Conservation (phyloP, 129 eudicot genomes). For the Flaveria brownii region DNA sequence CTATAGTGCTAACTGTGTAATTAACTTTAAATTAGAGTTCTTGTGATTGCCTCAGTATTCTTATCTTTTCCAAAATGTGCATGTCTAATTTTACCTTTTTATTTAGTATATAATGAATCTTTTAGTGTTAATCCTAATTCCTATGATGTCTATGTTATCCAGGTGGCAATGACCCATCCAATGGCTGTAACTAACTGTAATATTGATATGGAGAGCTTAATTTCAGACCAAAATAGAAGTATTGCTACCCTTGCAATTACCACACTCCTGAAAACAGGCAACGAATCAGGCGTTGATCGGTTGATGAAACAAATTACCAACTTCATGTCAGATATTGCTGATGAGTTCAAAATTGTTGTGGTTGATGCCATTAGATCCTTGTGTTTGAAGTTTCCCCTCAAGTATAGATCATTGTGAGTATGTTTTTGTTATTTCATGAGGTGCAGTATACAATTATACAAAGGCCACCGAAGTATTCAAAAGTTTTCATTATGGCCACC, state of each 20-base stretch:
- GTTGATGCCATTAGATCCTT: conserved; percentile 96
- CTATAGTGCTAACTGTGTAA: neutral
- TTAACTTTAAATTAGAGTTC: neutral
- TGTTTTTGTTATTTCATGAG: neutral
- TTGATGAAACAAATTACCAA: conserved; percentile 96
- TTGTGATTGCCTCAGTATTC: neutral
- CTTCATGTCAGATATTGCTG: conserved; percentile 98
- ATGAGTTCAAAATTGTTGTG: conserved; percentile 96
- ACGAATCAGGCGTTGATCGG: conserved; percentile 96
- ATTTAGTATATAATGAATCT: neutral
- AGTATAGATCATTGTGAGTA: conserved; percentile 89
- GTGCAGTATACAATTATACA: neutral
- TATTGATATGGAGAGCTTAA: conserved; percentile 96
- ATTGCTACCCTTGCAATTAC: conserved; percentile 99
- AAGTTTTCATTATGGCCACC: neutral
- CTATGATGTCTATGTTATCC: conserved; percentile 14
- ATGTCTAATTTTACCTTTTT: neutral
- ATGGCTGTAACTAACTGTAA: conserved; percentile 96
- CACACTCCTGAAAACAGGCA: conserved; percentile 91
- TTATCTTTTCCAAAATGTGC: neutral
- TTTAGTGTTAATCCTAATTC: neutral
- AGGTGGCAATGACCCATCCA: conserved; percentile 99
- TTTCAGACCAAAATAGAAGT: conserved; percentile 95
- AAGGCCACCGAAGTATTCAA: neutral
- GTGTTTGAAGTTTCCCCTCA: conserved; percentile 92